A percentile compares a stretch with the other conserved stretches of the same genome.
phyloP scores from a whole-genome alignment of 2,329 filamentous ascomycete species.

The Pseudogymnoascus sp. region DNA sequence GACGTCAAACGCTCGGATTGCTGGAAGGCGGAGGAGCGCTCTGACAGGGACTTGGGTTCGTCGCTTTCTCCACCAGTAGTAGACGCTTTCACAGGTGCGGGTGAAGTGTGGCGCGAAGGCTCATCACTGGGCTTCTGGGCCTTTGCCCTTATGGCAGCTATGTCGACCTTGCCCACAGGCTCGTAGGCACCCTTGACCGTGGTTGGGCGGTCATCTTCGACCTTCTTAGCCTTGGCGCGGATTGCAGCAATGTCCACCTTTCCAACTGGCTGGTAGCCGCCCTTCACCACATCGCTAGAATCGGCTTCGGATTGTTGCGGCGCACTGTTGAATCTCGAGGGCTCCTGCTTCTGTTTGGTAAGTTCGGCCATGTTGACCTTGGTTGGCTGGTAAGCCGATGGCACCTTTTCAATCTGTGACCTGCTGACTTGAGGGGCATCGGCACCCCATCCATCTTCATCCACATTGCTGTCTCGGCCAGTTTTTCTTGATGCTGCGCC shows the following conservation, averaged over 20 bases:
- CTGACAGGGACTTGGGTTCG: constrained; percentile 59
- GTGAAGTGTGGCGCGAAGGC: constrained; percentile 32
- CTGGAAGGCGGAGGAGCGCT: constrained; percentile 67
- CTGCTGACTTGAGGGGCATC: constrained; percentile 90
- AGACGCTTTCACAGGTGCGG: constrained; percentile 36
- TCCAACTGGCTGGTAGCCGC: constrained; percentile 86
- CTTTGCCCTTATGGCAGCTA: constrained; percentile 82
- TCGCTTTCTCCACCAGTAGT: constrained; percentile 35
- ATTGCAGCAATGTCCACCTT: constrained; percentile 97
- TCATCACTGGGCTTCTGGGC: constrained; percentile 56
- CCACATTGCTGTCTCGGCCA: constrained; percentile 49
- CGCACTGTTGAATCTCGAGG: constrained; percentile 51
- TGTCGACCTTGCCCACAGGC: constrained; percentile 93
- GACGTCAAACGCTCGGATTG: constrained; percentile 75
- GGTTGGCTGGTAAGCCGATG: constrained; percentile 86
- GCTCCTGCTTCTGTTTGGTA: constrained; percentile 62
- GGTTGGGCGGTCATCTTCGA: constrained; percentile 70
- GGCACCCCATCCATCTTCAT: constrained; percentile 87
- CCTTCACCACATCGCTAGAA: constrained; percentile 61
- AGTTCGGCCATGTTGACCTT: constrained; percentile 90
- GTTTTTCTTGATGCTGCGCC: constrained; percentile 55
- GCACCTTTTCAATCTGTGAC: constrained; percentile 83
- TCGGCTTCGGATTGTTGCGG: constrained; percentile 38
- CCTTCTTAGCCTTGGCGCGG: constrained; percentile 63
- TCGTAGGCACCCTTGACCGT: constrained; percentile 90